Conservation (phyloP, 2,329 filamentous ascomycete genomes). For the Plenodomus biglobosus region DNA sequence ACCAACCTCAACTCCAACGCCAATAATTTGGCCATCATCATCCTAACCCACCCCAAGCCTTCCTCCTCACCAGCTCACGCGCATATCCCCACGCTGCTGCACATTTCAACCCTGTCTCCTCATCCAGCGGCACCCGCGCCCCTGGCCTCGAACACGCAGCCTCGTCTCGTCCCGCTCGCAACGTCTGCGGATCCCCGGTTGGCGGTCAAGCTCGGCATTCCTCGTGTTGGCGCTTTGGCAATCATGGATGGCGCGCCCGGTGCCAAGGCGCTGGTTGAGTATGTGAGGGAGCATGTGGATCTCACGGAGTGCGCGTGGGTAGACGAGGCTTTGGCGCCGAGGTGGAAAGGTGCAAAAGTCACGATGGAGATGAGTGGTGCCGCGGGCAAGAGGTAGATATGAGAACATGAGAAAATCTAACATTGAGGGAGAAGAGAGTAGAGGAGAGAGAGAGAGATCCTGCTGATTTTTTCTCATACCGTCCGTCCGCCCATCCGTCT, state of each 20-base stretch:
- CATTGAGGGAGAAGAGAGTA: no score
- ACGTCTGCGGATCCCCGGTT: conserved; percentile 61
- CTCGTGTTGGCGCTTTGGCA: conserved; percentile 66
- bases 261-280: conserved; percentile 58
- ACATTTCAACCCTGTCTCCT: conserved; percentile 22
- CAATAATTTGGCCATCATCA: conserved; percentile 23
- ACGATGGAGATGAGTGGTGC: not conserved
- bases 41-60: conserved; percentile 40
- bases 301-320: conserved; percentile 61
- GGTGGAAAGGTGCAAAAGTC: conserved; percentile 44
- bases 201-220: conserved; percentile 60
- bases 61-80: conserved; percentile 36
- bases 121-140: not conserved
- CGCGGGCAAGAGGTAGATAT: not conserved
- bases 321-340: conserved; percentile 45
- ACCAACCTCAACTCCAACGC: not conserved
- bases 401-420: no score
- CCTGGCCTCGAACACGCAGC: conserved; percentile 36
- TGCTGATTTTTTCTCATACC: no score
- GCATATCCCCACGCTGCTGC: conserved; percentile 38
- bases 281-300: conserved; percentile 56
- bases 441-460: no score
- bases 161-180: conserved; percentile 64
- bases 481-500: no score
- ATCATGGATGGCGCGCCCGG: conserved; percentile 60